Percentiles rank a stretch among this genome's conserved stretches.
These are phyloP conservation scores for Penicillium sp. DNA, from an alignment of 2,329 filamentous ascomycete species.

Conservation along the genomic window DNA sequence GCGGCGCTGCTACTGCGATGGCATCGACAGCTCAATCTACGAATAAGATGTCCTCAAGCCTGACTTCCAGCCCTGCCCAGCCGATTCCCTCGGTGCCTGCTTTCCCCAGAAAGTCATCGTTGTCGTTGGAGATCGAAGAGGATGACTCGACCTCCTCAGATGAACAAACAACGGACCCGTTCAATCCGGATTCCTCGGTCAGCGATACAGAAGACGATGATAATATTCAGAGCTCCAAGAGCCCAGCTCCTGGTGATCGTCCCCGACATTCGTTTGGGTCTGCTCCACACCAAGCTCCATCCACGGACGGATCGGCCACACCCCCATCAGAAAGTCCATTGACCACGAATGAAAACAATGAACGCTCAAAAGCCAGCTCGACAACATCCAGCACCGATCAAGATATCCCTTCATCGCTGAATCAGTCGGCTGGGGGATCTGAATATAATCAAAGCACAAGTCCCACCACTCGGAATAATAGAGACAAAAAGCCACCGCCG, in stretches of 20 bases:
- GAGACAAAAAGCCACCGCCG: slow-evolving; percentile 66
- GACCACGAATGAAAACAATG: slow-evolving; percentile 6
- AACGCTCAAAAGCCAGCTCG: neutral
- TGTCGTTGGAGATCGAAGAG: slow-evolving; percentile 23
- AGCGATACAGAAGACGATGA: slow-evolving; percentile 27
- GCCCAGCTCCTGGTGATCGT: slow-evolving; percentile 14
- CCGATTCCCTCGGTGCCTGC: slow-evolving; percentile 12
- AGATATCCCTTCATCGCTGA: neutral
- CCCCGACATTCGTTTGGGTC: slow-evolving; percentile 14
- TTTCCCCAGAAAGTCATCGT: slow-evolving; percentile 21
- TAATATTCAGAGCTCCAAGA: slow-evolving; percentile 2
- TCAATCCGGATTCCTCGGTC: slow-evolving; percentile 33
- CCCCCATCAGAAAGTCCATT: slow-evolving; percentile 7
- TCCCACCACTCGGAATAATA: slow-evolving; percentile 31
- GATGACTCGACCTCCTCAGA: slow-evolving; percentile 33
- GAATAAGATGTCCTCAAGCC: neutral
- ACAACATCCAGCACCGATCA: neutral
- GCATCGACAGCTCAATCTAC: slow-evolving; percentile 14
- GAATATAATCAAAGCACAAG: slow-evolving; percentile 53
- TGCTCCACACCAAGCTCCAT: slow-evolving; percentile 27
- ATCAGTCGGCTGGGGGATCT: slow-evolving; percentile 58
- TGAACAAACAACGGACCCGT: slow-evolving; percentile 40
- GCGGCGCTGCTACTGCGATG: slow-evolving; percentile 11
- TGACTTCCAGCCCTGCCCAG: neutral
- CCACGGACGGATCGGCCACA: slow-evolving; percentile 21